phyloP scores from a whole-genome alignment of 2,329 filamentous ascomycete genomes.

The Neonectria faginata region DNA sequence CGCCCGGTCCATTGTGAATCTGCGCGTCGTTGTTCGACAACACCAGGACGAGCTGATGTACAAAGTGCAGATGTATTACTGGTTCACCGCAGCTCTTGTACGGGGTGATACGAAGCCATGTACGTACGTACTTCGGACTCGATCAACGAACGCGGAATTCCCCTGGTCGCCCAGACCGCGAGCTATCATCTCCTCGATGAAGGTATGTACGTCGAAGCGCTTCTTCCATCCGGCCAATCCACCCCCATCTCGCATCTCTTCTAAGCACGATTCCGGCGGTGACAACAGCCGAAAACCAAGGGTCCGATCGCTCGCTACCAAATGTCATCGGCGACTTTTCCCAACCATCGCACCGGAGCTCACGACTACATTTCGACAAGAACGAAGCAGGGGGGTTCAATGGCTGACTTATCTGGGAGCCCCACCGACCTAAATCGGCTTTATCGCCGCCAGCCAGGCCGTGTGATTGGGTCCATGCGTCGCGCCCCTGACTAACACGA shows the following conservation, averaged over 20 bases:
- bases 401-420: background rate
- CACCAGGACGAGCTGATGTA: background rate
- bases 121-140: background rate
- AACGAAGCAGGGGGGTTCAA: background rate
- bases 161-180: background rate
- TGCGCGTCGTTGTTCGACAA: background rate
- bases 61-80: background rate
- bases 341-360: background rate
- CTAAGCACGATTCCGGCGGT: background rate
- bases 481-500: slow-evolving; percentile 9
- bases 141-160: background rate
- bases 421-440: slow-evolving; percentile 22
- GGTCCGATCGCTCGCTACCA: background rate
- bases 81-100: background rate
- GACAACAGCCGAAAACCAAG: slow-evolving; percentile 3
- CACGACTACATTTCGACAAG: background rate
- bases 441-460: slow-evolving; percentile 1
- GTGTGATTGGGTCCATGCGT: slow-evolving; percentile 10
- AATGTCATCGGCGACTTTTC: background rate
- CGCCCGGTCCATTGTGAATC: background rate
- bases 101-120: too few relatives aligned
- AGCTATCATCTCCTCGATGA: background rate
- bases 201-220: background rate
- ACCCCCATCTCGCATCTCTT: slow-evolving; percentile 2
- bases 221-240: background rate